Base-by-base conservation (phyloP, 495 filamentous ascomycete species). In the Neurospora tetraspora region DNA sequence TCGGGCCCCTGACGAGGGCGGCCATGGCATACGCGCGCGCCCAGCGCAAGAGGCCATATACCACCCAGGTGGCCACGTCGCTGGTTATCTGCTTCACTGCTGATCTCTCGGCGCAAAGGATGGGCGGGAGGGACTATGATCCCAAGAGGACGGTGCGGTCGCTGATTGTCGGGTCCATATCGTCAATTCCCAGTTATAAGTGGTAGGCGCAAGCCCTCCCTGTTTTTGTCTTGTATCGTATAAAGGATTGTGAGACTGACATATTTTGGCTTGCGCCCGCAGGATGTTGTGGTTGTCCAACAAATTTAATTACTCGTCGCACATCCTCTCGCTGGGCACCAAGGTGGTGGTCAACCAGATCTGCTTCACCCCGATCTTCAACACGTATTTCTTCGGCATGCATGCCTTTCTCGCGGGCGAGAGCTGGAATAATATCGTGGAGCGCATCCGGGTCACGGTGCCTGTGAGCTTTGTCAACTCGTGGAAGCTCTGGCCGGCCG, bases 361-460 rank as follows among this genome's bases (percentile, higher is more conserved):
- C 4, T 83, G 87, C 78, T 98, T 97, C 82, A 93, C 94, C 11
- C 93, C 94, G 0, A 77, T 94, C 38, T 97, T 97, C 85, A 96
- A 94, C 79, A 89, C 86, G 36, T 97, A 96, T 81, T 97, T 98
- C 85, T 98, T 98, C 84, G 90, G 91, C 69, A 86, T 94, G 83
- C 94, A 98, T 78, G 86, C 86, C 18, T 75, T 91, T 78, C 75
- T 88, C 82, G 77, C 88, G 82, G 80, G 88, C 74, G 90, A 89
- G 7, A 84, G 84, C 3, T 74, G 89, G 0, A 80, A 82, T 37
- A 89, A 92, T 73, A 88, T 90, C 7, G 87, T 85, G 79, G 89
- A 91, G 74, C 90, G 91, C 47, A 85, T 98, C 70, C 88, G 85
- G 77, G 82, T 89, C 71, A 95, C 94, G 4, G 90, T 97, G 11